Percentiles rank a stretch among this genome's conserved stretches.
phyloP scores from a whole-genome alignment of 2,329 filamentous ascomycete genomes.

The Phyllosticta citrichinensis region DNA sequence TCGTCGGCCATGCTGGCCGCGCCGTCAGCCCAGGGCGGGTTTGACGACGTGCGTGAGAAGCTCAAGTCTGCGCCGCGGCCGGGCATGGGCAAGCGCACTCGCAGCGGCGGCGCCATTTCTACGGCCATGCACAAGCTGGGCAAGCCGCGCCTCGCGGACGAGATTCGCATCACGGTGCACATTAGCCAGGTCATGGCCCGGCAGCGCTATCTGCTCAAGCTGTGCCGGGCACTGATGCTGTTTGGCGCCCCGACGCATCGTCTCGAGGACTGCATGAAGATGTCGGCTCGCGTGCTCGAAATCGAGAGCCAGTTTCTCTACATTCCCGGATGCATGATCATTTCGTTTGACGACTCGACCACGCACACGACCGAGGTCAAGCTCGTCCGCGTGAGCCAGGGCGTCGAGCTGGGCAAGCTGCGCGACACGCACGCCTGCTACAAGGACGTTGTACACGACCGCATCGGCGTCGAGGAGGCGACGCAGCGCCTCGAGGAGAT shows the following conservation, averaged over 20 bases:
- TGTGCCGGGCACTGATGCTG: conserved; percentile 79
- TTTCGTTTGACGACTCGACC: conserved; percentile 68
- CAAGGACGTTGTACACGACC: conserved; percentile 72
- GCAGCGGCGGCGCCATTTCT: conserved; percentile 26
- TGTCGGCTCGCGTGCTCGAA: conserved; percentile 79
- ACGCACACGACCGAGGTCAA: conserved; percentile 76
- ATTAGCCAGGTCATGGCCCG: conserved; percentile 62
- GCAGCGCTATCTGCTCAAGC: conserved; percentile 72
- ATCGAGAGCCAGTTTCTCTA: conserved; percentile 87
- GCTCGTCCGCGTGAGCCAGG: conserved; percentile 57
- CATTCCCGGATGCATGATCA: conserved; percentile 86
- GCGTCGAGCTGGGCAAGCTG: conserved; percentile 63
- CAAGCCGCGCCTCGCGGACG: conserved; percentile 35
- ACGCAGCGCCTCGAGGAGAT: conserved; percentile 54
- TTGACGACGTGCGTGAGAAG: conserved; percentile 33
- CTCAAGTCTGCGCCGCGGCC: conserved; percentile 27
- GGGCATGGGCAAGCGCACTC: conserved; percentile 26
- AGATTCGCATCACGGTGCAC: conserved; percentile 50
- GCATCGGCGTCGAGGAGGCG: conserved; percentile 62
- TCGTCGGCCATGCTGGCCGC: conserved; percentile 34
- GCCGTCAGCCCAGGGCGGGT: conserved; percentile 26
- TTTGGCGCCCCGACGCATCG: conserved; percentile 88
- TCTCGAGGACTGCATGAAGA: conserved; percentile 82
- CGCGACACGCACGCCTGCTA: conserved; percentile 68
- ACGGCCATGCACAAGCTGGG: conserved; percentile 24